Conservation (phyloP, 2,329 filamentous ascomycete species). For the Calonectria pauciramosa region DNA sequence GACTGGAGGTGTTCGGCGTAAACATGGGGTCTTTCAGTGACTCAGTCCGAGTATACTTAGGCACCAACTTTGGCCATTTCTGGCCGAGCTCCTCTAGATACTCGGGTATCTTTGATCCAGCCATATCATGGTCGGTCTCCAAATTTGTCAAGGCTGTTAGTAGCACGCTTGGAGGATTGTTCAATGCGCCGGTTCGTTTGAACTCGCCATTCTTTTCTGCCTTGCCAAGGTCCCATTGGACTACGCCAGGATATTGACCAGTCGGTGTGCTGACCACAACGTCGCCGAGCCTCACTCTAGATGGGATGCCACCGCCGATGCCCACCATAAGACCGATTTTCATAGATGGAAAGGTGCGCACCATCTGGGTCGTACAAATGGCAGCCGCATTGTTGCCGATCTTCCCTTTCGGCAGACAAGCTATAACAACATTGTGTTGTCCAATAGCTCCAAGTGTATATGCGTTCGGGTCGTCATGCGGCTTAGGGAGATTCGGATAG, state of each 20-base stretch:
- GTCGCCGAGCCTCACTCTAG: neutral
- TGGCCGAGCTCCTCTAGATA: neutral
- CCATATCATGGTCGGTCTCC: neutral
- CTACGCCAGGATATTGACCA: neutral
- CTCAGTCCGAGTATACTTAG: neutral
- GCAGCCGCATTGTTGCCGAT: neutral
- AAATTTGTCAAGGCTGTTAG: neutral
- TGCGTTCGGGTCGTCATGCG: neutral
- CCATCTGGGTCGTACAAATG: neutral
- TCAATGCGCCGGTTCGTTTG: neutral
- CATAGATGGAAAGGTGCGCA: neutral
- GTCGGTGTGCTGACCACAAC: neutral
- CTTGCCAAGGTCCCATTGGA: neutral
- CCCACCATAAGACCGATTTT: neutral
- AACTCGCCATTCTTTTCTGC: neutral
- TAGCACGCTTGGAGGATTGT: neutral
- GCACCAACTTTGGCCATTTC: neutral
- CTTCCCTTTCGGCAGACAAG: neutral
- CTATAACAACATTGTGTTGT: neutral
- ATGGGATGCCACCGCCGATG: neutral
- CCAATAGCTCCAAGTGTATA: neutral
- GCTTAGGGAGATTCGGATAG: neutral
- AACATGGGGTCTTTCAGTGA: no score
- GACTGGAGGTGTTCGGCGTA: no score
- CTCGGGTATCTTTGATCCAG: neutral